Percentiles rank a stretch among this genome's conserved stretches.
Conservation (phyloP, 768 basidiomycete species). For the Termitomyces sp. region DNA sequence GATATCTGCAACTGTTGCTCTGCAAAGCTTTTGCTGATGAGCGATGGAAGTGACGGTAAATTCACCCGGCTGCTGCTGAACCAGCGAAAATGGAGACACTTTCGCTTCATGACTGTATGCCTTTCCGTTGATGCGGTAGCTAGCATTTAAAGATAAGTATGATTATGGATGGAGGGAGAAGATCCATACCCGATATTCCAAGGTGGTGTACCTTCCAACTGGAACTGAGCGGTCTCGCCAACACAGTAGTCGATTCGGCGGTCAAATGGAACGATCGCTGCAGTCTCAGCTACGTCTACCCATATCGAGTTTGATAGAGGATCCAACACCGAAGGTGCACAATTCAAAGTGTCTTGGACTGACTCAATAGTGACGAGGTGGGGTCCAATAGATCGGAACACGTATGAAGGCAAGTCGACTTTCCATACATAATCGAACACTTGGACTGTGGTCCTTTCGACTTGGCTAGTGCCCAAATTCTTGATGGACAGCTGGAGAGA, state of each 20-base stretch:
- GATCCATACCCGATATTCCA: constrained; percentile 77
- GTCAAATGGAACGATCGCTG: constrained; percentile 84
- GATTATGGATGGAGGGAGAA: constrained; percentile 2
- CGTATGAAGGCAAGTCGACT: constrained; percentile 61
- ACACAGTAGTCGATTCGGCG: constrained; percentile 80
- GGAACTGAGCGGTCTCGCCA: constrained; percentile 86
- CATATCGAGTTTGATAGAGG: constrained; percentile 58
- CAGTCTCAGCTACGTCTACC: constrained; percentile 96
- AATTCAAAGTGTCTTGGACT: constrained; percentile 75
- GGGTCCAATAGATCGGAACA: constrained; percentile 74
- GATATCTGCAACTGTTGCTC: constrained; percentile 73
- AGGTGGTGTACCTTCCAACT: constrained; percentile 89
- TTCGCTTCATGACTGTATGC: constrained; percentile 67
- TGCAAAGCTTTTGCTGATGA: constrained; percentile 90
- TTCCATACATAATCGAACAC: constrained; percentile 56
- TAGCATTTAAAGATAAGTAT: constrained; percentile 22
- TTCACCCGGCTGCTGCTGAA: constrained; percentile 75
- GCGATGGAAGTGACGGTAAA: constrained; percentile 87
- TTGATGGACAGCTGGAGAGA: constrained; percentile 67
- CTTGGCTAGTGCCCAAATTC: constrained; percentile 67
- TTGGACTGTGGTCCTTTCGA: constrained; percentile 52
- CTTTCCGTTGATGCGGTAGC: constrained; percentile 80
- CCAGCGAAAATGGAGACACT: constrained; percentile 78
- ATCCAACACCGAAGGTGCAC: constrained; percentile 68
- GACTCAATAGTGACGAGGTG: constrained; percentile 77